Conservation (phyloP, 1,139 yeast species). For the Yamadazyma taylorii region DNA sequence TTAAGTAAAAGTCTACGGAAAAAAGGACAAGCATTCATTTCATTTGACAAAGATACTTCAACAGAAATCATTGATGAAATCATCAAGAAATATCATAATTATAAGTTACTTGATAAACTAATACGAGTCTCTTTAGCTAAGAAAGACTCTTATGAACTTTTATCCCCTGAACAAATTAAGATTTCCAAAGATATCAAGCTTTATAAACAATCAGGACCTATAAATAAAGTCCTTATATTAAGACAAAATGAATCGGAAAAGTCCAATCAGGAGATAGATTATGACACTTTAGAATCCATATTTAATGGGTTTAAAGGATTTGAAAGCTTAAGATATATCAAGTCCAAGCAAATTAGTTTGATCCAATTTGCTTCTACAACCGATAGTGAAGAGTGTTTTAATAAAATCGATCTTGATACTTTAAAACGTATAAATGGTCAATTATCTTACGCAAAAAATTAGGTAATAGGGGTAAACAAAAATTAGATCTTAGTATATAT, state of each 20-base stretch:
- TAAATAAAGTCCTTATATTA: conserved; percentile 62
- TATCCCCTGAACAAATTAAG: conserved; percentile 8
- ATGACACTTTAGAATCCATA: conserved; percentile 28
- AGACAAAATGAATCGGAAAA: conserved; percentile 38
- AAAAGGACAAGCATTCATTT: conserved; percentile 85
- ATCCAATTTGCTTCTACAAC: conserved; percentile 67
- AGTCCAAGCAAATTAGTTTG: conserved; percentile 71
- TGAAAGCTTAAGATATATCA: conserved; percentile 63
- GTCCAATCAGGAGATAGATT: conserved; percentile 4
- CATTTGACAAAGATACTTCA: conserved; percentile 48
- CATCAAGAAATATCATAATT: conserved; percentile 38
- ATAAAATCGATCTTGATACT: conserved; percentile 4
- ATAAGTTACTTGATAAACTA: conserved; percentile 13
- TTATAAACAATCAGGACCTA: conserved; percentile 16
- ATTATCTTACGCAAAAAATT: conserved; percentile 11
- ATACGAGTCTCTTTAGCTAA: conserved; percentile 14
- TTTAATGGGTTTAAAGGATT: conserved; percentile 60
- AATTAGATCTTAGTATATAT: conserved; percentile 1
- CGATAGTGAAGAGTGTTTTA: conserved; percentile 25
- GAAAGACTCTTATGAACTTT: conserved; percentile 13
- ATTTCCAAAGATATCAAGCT: conserved; percentile 15
- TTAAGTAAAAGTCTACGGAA: conserved; percentile 63
- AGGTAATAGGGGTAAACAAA: too few species aligned
- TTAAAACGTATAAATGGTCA: conserved; percentile 7
- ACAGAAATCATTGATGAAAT: conserved; percentile 35